Percentiles rank a stretch among this genome's conserved stretches.
Conservation (phyloP, 2,329 filamentous ascomycete genomes). For the Aureobasidium sp. region DNA sequence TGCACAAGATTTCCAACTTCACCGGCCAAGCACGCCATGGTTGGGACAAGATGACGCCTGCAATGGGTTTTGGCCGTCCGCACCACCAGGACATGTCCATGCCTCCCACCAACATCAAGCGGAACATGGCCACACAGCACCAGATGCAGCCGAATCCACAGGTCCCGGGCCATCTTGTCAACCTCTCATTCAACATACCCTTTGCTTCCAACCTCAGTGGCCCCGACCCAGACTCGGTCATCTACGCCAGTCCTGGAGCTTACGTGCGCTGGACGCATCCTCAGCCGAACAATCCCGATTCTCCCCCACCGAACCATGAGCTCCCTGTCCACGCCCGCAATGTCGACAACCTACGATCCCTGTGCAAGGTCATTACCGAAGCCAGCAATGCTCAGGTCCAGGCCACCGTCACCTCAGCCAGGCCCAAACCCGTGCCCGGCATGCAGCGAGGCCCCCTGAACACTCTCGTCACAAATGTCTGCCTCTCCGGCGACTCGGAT, state of each 20-base stretch:
- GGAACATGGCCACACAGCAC: constrained; percentile 38
- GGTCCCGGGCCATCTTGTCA: constrained; percentile 67
- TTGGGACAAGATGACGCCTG: constrained; percentile 58
- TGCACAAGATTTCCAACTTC: constrained; percentile 63
- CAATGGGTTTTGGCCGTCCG: constrained; percentile 45
- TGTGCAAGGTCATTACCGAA: constrained; percentile 76
- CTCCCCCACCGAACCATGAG: constrained; percentile 68
- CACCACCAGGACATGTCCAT: constrained; percentile 17
- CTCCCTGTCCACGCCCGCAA: constrained; percentile 89
- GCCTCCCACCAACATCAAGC: constrained; percentile 43
- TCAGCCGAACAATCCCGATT: constrained; percentile 56
- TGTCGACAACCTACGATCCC: constrained; percentile 64
- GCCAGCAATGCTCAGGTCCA: constrained; percentile 56
- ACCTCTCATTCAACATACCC: constrained; percentile 94
- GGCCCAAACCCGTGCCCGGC: constrained; percentile 54
- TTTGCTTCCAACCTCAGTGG: constrained; percentile 88
- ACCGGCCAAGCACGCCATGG: constrained; percentile 58
- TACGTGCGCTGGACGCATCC: constrained; percentile 91
- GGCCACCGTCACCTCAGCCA: constrained; percentile 73
- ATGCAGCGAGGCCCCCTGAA: constrained; percentile 42
- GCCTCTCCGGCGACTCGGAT: constrained; percentile 79
- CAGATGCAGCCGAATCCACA: constrained; percentile 47
- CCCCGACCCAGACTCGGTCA: constrained; percentile 87
- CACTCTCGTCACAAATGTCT: constrained; percentile 67
- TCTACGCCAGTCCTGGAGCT: constrained; percentile 82